Evolutionary conservation across 768 basidiomycete genomes (phyloP), one percentile per base, ranked within the genome.

Genomic region (Steccherinum ochraceum): DNA sequence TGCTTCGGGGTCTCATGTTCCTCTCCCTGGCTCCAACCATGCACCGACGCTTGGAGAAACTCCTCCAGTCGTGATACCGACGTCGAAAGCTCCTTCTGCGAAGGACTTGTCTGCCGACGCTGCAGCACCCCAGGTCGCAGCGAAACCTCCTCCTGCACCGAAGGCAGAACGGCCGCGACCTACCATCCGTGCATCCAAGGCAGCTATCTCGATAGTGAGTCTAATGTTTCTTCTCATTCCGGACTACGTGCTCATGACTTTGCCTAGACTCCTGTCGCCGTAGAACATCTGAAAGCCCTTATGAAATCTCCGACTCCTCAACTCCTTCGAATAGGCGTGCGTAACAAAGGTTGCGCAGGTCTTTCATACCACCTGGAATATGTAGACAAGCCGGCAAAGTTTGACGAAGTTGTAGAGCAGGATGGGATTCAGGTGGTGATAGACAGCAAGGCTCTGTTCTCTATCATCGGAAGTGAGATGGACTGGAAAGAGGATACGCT

Each of bases 381-480:
- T 67, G 93, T 97, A 49, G 91, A 93, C 40, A 72, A 81, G 61
- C 84, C 91, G 1, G 89, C 79, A 3, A 87, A 84, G 67, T 97
- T 98, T 60, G 96, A 99, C 70, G 96, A 98, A 64, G 80, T 97
- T 16, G 93, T 98, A 19, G 84, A 92, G 65, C 96, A 98, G 69
- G 93, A 97, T 57, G 95, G 89, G 1, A 91, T 96, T 21, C 80
- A 76, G 57, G 95, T 99, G 42, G 73, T 98, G 55, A 93, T 98
- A 65, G 96, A 99, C 72, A 87, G 85, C 64, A 97, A 94, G 68
- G 96, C 96, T 21, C 70, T 99, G 56, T 98, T 99, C 66, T 93
- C 89, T 52, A 96, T 99, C 58, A 96, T 99, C 54, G 96, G 96
- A 46, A 95, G 92, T 67, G 89, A 90, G 76, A 99, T 99, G 96